Base-by-base conservation (phyloP, 805 yeast species). In the Yarrowia bubula region DNA sequence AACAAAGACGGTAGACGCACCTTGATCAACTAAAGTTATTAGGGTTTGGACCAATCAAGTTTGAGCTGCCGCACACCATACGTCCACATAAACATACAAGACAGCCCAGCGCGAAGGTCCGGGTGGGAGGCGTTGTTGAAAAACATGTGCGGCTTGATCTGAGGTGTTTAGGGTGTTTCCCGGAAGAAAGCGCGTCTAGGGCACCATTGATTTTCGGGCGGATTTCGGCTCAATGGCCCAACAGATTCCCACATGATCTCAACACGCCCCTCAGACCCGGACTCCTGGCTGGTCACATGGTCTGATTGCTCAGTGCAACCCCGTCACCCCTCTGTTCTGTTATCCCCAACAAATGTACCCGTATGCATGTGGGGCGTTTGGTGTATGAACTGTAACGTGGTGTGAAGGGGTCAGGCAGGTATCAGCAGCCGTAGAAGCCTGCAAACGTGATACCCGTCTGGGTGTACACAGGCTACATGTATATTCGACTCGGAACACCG, bases 281-380 rank as follows among this genome's bases (percentile, higher is more conserved):
- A 13, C 17, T 38, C 42, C 11, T 42, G 11, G 47, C 31, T 38
- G 43, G 60, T 51, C 60, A 51, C 44, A 51, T 51, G 60, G 44
- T 51, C 58, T 38, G 60, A 51, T 51, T 38, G 60, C 44, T 38
- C 44, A 22, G 44, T 22, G 44, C 17, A 38, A 28, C 38, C 38
- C 15, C 31, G 44, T 17, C 60, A 15, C 42, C 47, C 37, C 58
- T 51, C 58, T 38, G 58, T 51, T 37, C 33, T 22, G 13, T 38
- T n/a, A 6, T 55, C 47, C 61, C 61, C 61, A 55, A 55, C 61
- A 55, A 55, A 55, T 55, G 61, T 51, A n/a, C 18, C 57, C 35
- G 28, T 37, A 51, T 51, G 58, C 58, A 51, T 51, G 58, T 51
- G 58, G 58, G 58, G 58, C 2, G 32, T 11, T 11, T 22, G 28